Conservation (phyloP, 2,329 filamentous ascomycete species). For the Aspergillus pseudoglaucus region DNA sequence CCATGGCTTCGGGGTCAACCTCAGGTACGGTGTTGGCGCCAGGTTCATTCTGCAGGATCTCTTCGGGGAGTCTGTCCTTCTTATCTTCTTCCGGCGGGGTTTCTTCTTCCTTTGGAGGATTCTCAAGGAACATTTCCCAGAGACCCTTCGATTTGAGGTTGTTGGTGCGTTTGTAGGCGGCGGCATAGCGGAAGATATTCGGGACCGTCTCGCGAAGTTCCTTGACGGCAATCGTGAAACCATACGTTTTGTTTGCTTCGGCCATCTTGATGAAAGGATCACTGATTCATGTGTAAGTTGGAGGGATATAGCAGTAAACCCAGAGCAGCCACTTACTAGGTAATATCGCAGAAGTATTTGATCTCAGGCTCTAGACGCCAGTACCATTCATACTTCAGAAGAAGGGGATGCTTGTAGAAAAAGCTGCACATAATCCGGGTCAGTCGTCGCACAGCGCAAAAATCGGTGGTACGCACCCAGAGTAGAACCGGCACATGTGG, state of each 20-base stretch:
- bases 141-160: constrained; percentile 85
- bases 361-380: constrained; percentile 99
- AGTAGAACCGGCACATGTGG: constrained; percentile 99
- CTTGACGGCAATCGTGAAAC: constrained; percentile 97
- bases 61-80: constrained; percentile 68
- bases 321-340: constrained; percentile 60
- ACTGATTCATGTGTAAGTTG: constrained; percentile 38
- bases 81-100: constrained; percentile 55
- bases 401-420: constrained; percentile 93
- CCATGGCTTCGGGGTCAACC: constrained; percentile 89
- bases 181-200: constrained; percentile 98
- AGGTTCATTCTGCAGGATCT: constrained; percentile 71
- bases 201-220: constrained; percentile 96
- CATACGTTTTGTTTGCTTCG: constrained; percentile 91
- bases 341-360: constrained; percentile 99
- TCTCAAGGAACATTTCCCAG: constrained; percentile 98
- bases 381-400: constrained; percentile 98
- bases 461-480: constrained; percentile 58
- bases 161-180: constrained; percentile 89
- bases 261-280: constrained; percentile 97
- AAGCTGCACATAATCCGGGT: constrained; percentile 49
- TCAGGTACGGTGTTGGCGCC: constrained; percentile 65
- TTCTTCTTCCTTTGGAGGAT: constrained; percentile 45
- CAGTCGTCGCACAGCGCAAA: background rate
- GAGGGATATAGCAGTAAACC: constrained; percentile 1